Evolutionary conservation across 805 yeast genomes (phyloP), one percentile per base, ranked within the genome.

Genomic region (Yarrowia keelungensis): DNA sequence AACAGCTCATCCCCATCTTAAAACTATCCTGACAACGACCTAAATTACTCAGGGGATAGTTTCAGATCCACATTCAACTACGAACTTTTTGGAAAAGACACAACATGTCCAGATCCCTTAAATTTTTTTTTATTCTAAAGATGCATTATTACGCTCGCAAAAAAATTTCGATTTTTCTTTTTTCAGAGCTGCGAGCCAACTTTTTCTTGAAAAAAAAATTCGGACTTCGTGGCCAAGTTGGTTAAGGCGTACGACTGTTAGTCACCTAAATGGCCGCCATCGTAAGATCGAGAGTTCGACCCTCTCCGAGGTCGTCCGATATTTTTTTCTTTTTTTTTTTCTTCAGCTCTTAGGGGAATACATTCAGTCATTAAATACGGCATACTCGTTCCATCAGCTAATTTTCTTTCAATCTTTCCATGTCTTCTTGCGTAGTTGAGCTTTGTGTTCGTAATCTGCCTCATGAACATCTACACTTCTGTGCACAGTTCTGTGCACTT

Each of bases 221-320:
- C 59, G 59, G 61, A 54, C 61, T 54, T 54, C 61, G 61, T 54
- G 61, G 61, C 61, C 61, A 54, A 54, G 61, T 54, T 54, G 61
- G 61, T 54, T 54, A 54, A 54, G 61, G 61, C 61, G 61, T 54
- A 54, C 61, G 61, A 54, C 61, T 54, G 61, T 54, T 54, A 54
- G 61, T 54, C 61, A 54, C 46, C 61, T 54, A 11, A 54, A 54
- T 54, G 61, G 61, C 61, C 61, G 61, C 61, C 61, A 54, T 54
- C 61, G 61, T 54, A 54, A 54, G 61, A 54, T 54, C 61, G 61
- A 54, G 61, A 54, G 61, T 54, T 54, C 61, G 61, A 54, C 61
- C 61, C 61, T 54, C 61, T 54, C 61, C 61, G 61, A 54, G 61
- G 61, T 54, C 61, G 61, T 54, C 61, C 47, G 61, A 19, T 19